Percentiles rank a stretch among this genome's conserved stretches.
phyloP scores from a whole-genome alignment of 176 grass and related monocot species.

The Paspalum notatum region DNA sequence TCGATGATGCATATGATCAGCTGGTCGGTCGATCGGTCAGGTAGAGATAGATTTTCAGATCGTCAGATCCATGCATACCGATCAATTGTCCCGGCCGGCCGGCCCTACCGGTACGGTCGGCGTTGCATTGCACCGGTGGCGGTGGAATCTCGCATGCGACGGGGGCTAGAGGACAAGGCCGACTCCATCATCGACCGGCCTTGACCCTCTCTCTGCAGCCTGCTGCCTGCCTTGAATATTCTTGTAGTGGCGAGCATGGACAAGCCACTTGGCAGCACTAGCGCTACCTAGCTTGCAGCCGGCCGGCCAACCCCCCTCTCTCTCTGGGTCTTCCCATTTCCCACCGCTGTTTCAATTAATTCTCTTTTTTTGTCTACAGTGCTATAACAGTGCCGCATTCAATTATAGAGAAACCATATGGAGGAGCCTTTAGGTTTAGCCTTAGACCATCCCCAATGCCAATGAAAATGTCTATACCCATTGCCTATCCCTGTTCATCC shows the following conservation, averaged over 20 bases:
- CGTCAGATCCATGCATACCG: conserved; percentile 46
- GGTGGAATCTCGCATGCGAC: conserved; percentile 55
- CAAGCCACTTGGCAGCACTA: conserved; percentile 62
- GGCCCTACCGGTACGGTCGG: neutral
- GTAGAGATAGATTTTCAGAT: neutral
- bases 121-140: neutral
- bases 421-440: too few relatives aligned
- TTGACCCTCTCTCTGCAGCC: neutral
- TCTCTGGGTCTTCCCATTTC: too few relatives aligned
- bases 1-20: neutral
- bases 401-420: too few relatives aligned
- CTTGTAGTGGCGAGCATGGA: conserved; percentile 66
- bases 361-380: too few relatives aligned
- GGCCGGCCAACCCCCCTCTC: too few relatives aligned
- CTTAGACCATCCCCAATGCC: too few relatives aligned
- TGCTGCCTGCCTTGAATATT: neutral
- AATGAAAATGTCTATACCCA: too few relatives aligned
- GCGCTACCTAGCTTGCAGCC: neutral
- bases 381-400: too few relatives aligned
- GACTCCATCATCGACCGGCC: conserved; percentile 33
- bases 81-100: conserved; percentile 42
- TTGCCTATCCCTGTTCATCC: too few relatives aligned
- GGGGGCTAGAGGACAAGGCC: conserved; percentile 41
- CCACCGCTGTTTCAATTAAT: too few relatives aligned
- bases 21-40: too few relatives aligned